Evolutionary conservation across 1,139 yeast genomes (phyloP), one percentile per base, ranked within the genome.

Genomic region (Kodamaea sp.): DNA sequence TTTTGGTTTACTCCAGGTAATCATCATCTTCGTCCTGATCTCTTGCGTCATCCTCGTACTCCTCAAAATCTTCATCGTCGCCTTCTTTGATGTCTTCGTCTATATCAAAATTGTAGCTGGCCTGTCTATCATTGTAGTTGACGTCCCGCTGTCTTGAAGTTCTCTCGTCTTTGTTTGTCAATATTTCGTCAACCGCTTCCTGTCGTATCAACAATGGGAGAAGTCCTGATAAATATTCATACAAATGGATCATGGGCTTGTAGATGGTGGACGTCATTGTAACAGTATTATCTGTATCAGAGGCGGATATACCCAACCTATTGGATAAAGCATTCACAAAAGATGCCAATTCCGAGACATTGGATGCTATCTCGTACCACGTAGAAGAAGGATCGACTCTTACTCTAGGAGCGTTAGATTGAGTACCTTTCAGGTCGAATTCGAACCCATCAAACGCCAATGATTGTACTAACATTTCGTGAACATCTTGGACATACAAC

Each of bases 401-500:
- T 7, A 23, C 15, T 19, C 31, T 26, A 1, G 28, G 28, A 13
- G 26, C 32, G 9, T 39, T 36, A 0, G 63, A 48, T 37, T 63
- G 70, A 1, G 59, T 44, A 1, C 67, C 70, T 3, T 47, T 31
- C 2, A 42, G 52, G 43, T 62, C 60, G 39, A 67, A 67, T 35
- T 68, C 73, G 4, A 66, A 48, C 0, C 74, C 76, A 30, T 53
- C 61, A 3, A 37, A 43, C 1, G 46, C 35, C 10, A 69, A 51
- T 1, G 61, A 48, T 5, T 57, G 58, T 2, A 48, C 43, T 16
- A 72, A 48, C 59, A 67, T 58, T 18, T 56, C 51, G 33, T 68
- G 61, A 1, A 70, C 65, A 51, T 74, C 79, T 42, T 73, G 73
- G n/a, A 73, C 78, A 37, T 70, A 73, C n/a, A 74, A 47, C 35